These are phyloP conservation scores for Rhizopus arrhizus DNA, from an alignment of 371 early-diverging fungal genomes.

Conservation along the genomic window DNA sequence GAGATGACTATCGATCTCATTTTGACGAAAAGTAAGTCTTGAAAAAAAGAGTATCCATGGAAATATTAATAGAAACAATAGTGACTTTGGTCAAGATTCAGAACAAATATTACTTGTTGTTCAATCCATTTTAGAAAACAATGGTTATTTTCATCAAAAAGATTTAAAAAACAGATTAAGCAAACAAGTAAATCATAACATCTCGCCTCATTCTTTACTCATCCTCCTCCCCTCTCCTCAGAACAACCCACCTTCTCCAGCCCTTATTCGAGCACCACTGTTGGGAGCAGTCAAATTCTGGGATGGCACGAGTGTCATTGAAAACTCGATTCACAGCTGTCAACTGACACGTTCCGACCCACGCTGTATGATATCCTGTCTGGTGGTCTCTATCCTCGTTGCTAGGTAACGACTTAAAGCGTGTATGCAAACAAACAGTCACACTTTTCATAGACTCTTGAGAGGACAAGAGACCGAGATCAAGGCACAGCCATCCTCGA, in stretches of 20 bases:
- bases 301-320: slow-evolving; percentile 63
- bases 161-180: slow-evolving; percentile 59
- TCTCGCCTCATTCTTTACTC: background rate
- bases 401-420: slow-evolving; percentile 40
- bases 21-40: slow-evolving; percentile 54
- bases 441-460: slow-evolving; percentile 28
- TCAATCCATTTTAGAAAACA: slow-evolving; percentile 52
- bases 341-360: slow-evolving; percentile 72
- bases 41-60: slow-evolving; percentile 40
- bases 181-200: slow-evolving; percentile 51
- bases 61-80: slow-evolving; percentile 17
- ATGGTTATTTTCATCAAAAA: slow-evolving; percentile 54
- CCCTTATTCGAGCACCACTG: slow-evolving; percentile 65
- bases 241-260: slow-evolving; percentile 5
- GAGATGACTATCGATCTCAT: slow-evolving; percentile 37
- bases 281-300: slow-evolving; percentile 64
- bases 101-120: slow-evolving; percentile 66
- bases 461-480: slow-evolving; percentile 50
- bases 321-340: slow-evolving; percentile 60
- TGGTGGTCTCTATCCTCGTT: slow-evolving; percentile 58
- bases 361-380: slow-evolving; percentile 62
- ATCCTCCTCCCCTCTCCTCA: too few relatives aligned
- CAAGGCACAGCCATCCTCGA: slow-evolving; percentile 19
- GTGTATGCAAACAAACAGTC: background rate
- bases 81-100: slow-evolving; percentile 72